Evolutionary conservation across 2,329 filamentous ascomycete genomes (phyloP), one percentile per base, ranked within the genome.

Genomic region (Neonectria sp.): DNA sequence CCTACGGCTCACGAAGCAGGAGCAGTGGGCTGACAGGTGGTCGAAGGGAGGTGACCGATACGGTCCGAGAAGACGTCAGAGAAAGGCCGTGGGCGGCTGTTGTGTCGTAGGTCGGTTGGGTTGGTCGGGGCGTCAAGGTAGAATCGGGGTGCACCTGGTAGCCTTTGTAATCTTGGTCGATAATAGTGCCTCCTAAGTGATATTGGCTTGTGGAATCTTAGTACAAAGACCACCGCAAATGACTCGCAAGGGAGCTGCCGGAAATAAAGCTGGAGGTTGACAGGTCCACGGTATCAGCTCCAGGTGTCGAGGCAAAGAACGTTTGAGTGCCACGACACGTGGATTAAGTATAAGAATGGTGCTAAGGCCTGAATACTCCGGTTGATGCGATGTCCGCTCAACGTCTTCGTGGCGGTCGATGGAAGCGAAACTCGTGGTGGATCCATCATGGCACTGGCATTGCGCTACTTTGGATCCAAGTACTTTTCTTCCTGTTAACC

Each of bases 181-280:
- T 37, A 65, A 46, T 31, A n/a, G 57, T 53, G 35, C 45, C 53
- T 66, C 53, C 58, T 58, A 46, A 35, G 53, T 61, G 63, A 66
- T 61, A 57, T 53, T 61, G 58, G 58, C 29, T 29, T 61, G 58
- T 46, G 46, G 43, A 67, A 64, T 68, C 61, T 70, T 67, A 55
- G 70, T 69, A 73, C 72, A 67, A 68, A 71, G 69, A 65, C 66
- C 66, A 66, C 69, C 58, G 70, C 70, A 67, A 67, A 55, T 52
- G 57, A 51, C 46, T 37, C 67, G 49, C 45, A 56, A 63, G 61
- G 60, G 59, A 67, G 60, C 40, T 57, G 48, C 37, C 63, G 62
- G 45, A 27, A 53, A 70, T 60, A 53, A 65, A 52, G 57, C 55
- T 68, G 53, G 52, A 53, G 31, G 58, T 33, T 61, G 52, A 24